Percentiles rank a stretch among this genome's conserved stretches.
These are phyloP conservation scores for Ceratocystiopsis brevicomis DNA, from an alignment of 2,329 filamentous ascomycete genomes.

Conservation along the genomic window DNA sequence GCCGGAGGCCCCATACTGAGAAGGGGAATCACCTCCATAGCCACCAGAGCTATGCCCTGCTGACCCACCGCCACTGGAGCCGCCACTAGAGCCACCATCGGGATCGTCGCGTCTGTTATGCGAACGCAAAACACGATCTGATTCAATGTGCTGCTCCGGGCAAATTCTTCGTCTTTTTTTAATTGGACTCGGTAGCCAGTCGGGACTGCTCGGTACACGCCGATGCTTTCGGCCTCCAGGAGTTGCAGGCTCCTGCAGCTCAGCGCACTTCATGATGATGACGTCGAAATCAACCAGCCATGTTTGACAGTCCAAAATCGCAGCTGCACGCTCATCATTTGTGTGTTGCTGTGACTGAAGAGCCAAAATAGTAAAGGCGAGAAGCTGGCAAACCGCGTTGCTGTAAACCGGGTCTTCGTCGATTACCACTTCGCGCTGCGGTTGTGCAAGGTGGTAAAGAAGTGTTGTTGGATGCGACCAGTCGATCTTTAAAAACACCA, in stretches of 20 bases:
- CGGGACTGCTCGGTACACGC: slow-evolving; percentile 3
- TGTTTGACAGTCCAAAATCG: background rate
- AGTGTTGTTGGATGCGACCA: slow-evolving; percentile 12
- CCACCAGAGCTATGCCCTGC: background rate
- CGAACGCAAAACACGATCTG: background rate
- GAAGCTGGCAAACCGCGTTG: slow-evolving; percentile 14
- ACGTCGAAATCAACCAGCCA: slow-evolving; percentile 1
- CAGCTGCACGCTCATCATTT: slow-evolving; percentile 9
- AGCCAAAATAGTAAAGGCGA: slow-evolving; percentile 15
- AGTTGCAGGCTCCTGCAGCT: background rate
- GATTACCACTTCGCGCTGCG: slow-evolving; percentile 10
- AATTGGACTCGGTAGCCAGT: slow-evolving; percentile 1
- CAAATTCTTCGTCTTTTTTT: background rate
- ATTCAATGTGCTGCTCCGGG: background rate
- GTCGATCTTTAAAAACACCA: slow-evolving; percentile 21
- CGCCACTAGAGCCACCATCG: background rate
- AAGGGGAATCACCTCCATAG: background rate
- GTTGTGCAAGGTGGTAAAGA: slow-evolving; percentile 16
- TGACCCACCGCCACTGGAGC: background rate
- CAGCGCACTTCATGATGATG: background rate
- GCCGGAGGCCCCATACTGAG: background rate
- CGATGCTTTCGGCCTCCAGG: background rate
- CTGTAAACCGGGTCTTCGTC: slow-evolving; percentile 9
- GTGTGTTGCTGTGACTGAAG: slow-evolving; percentile 7
- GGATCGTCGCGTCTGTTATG: background rate